Conservation (phyloP, 257 asterid species). For the Petunia secreta region DNA sequence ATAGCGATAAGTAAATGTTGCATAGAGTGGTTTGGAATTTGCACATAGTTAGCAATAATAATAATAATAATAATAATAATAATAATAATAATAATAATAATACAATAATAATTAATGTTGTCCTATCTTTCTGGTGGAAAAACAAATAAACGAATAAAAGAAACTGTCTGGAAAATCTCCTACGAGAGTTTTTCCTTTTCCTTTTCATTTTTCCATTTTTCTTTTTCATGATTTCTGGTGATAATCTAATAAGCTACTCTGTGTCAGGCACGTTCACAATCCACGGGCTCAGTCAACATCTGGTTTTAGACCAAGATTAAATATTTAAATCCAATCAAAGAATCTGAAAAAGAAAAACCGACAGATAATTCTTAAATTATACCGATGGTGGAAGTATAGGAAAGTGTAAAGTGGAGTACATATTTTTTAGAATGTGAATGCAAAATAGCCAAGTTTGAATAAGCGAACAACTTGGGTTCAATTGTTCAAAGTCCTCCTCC, state of each 20-base stretch:
- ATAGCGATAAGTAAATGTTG: not conserved
- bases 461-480: too few relatives aligned
- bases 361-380: too few relatives aligned
- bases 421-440: too few relatives aligned
- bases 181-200: not conserved
- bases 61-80: too few relatives aligned
- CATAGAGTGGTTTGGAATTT: not conserved
- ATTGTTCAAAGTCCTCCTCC: too few relatives aligned
- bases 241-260: not conserved
- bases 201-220: too few relatives aligned
- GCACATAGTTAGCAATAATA: not conserved
- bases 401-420: too few relatives aligned
- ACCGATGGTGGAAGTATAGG: too few relatives aligned
- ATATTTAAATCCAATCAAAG: not conserved
- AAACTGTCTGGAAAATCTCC: not conserved
- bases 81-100: too few relatives aligned
- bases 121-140: not conserved
- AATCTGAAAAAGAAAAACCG: too few relatives aligned
- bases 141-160: not conserved
- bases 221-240: not conserved
- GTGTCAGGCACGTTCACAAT: not conserved
- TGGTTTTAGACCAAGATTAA: not conserved
- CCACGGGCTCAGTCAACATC: constrained; percentile 16
- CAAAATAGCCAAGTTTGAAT: too few relatives aligned
- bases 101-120: not conserved